Conservation (phyloP, 1,139 yeast species). For the Suhomyces yuchorum region DNA sequence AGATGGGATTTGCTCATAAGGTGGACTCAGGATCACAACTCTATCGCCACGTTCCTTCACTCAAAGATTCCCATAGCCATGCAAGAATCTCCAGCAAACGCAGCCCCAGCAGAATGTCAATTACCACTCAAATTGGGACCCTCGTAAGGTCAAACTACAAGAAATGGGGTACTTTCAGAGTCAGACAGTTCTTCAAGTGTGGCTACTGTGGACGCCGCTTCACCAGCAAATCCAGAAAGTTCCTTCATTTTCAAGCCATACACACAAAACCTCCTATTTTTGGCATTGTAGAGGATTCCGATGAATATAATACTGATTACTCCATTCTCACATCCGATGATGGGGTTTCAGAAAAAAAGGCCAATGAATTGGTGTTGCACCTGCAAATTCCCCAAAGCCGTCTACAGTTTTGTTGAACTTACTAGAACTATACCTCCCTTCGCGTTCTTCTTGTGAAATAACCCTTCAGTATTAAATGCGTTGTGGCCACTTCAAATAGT, state of each 20-base stretch:
- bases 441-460: too few species aligned
- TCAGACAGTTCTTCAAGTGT: neutral
- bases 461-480: too few species aligned
- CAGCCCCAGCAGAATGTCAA: neutral
- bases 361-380: neutral
- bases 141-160: neutral
- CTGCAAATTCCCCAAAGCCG: neutral
- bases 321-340: slow-evolving; percentile 11
- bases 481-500: too few species aligned
- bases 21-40: too few species aligned
- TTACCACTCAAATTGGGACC: neutral
- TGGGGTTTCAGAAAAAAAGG: neutral
- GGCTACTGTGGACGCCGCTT: neutral
- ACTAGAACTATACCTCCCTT: too few species aligned
- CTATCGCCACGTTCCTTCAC: too few species aligned
- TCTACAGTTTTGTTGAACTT: neutral
- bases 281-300: neutral
- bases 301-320: slow-evolving; percentile 6
- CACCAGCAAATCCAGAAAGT: slow-evolving; percentile 5
- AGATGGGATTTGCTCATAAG: too few species aligned
- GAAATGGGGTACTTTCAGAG: neutral
- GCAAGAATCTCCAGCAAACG: neutral
- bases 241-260: slow-evolving; percentile 8
- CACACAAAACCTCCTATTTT: neutral
- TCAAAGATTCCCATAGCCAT: too few species aligned